Base-by-base conservation (phyloP, 2,329 filamentous ascomycete species). In the Stemphylium vesicarium region DNA sequence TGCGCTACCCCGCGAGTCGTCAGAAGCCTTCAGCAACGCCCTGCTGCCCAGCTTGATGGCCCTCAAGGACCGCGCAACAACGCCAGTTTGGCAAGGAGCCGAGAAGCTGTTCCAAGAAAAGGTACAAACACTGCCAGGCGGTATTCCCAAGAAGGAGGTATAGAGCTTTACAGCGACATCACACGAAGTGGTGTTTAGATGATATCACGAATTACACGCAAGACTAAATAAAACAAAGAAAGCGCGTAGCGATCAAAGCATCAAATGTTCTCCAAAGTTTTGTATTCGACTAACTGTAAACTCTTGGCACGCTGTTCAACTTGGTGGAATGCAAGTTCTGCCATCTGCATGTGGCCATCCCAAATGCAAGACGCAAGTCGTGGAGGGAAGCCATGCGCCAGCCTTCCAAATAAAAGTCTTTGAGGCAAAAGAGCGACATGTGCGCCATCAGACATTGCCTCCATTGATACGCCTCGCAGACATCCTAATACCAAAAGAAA, bases 91-190 rank as follows among this genome's bases (percentile, higher is more conserved):
- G 93, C 82, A 85, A 49, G 85, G 90, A 55, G 93, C 93, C 0
- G 87, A 96, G 80, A 88, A 91, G 78, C 80, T 96, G 50, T 96
- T 94, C 80, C 79, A 90, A 59, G 86, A 94, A 64, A 95, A 95
- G 84, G 89, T 93, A 41, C 82, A 84, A 36, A 87, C 84, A 11
- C 77, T 94, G 62, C 88, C 89, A 1, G 77, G 79, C 52, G 79
- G 69, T 20, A 64, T 67, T 1, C 68, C 69, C 20, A 60, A 60
- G 48, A 70, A 68, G 57, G 69, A 71, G 49, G 60, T 66, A 2
- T 72, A 69, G 50, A 35, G 20, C 4, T 10, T 10, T 48, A 24
- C 4, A n/a, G 1, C 12, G 4, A 15, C 31, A 35, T 18, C 11
- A 8, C 9, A 4, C 15, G 35, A 15, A 49, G 15, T 18, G 16